Evolutionary conservation across 2,329 filamentous ascomycete species (phyloP).

Genomic region (Sphaerostilbella broomeana): DNA sequence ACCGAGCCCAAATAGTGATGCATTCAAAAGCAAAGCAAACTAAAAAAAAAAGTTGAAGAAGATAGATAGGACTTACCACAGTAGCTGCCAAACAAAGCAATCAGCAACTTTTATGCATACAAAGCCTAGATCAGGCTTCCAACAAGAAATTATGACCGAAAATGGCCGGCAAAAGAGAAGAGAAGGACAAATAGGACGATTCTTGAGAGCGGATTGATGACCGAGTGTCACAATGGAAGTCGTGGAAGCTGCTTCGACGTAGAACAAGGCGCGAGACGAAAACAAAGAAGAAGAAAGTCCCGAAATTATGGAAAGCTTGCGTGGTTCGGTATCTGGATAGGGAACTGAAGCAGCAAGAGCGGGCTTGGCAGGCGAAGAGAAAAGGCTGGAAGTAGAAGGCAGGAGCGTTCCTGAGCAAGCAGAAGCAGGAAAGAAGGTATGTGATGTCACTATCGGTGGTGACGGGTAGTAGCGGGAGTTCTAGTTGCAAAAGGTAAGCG

Average conservation of each 20-base stretch:
- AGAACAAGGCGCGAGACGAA: no score
- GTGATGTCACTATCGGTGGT: no score
- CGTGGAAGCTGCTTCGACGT: background rate
- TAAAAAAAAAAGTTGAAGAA: no score
- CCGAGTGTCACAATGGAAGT: background rate
- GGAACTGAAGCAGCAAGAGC: no score
- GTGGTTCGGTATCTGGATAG: no score
- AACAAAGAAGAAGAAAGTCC: no score
- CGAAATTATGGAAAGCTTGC: no score
- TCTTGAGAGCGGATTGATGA: conserved; percentile 5
- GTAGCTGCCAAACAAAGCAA: conserved; percentile 24
- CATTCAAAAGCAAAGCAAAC: no score
- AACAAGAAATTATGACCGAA: conserved; percentile 15
- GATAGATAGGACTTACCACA: conserved; percentile 23
- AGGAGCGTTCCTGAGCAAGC: background rate
- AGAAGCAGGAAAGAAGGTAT: background rate
- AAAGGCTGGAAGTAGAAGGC: background rate
- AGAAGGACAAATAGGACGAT: conserved; percentile 10
- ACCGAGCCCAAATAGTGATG: no score
- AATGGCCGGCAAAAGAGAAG: conserved; percentile 10
- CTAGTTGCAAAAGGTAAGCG: no score
- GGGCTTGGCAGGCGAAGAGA: no score
- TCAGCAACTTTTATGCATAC: conserved; percentile 35
- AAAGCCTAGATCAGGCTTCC: conserved; percentile 23
- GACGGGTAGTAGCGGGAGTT: no score